Base-by-base conservation (phyloP, 2,329 filamentous ascomycete species). In the Pseudogymnoascus sp. region DNA sequence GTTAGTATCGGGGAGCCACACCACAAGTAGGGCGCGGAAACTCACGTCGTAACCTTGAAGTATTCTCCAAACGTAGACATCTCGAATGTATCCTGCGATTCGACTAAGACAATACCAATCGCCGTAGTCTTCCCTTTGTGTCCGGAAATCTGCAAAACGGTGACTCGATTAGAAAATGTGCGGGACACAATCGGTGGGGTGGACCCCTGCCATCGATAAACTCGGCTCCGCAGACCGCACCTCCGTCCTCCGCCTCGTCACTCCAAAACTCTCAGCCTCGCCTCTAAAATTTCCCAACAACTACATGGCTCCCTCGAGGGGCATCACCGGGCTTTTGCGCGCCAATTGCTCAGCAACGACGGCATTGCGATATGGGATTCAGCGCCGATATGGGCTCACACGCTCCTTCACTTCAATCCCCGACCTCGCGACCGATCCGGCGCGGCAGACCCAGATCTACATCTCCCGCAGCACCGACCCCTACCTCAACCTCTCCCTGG, bases 51-150 rank as follows among this genome's bases (percentile, higher is more conserved):
- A 69, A 96, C 90, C 70, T 83, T 83, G 78, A 95, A 95, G 76
- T 87, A 83, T 60, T 88, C 81, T 70, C 93, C 92, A 77, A 96
- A 96, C 63, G 90, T 93, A 70, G 92, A 96, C 90, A 95, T 95
- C 6, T 65, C 67, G 68, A 59, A 15, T 61, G 15, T 50, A 50
- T 35, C 11, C 13, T 50, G 21, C 9, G 60, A 61, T 50, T 15
- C 11, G 15, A 61, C n/a, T n/a, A 33, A n/a, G 17, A 21, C 35
- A 38, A 46, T 44, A 56, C 10, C 29, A 56, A 33, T 66, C n/a
- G 31, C 61, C 63, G 60, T 56, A 19, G 26, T 29, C 21, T 61
- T 21, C n/a, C 11, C 26, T 35, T 63, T 64, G 38, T 21, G 21
- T 40, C 42, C 23, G 15, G 50, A 56, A 33, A 56, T 33, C 50